Percentiles rank a stretch among this genome's conserved stretches.
phyloP scores from a whole-genome alignment of 371 early-diverging fungal genomes.

The Paraphysoderma sedebokerense region DNA sequence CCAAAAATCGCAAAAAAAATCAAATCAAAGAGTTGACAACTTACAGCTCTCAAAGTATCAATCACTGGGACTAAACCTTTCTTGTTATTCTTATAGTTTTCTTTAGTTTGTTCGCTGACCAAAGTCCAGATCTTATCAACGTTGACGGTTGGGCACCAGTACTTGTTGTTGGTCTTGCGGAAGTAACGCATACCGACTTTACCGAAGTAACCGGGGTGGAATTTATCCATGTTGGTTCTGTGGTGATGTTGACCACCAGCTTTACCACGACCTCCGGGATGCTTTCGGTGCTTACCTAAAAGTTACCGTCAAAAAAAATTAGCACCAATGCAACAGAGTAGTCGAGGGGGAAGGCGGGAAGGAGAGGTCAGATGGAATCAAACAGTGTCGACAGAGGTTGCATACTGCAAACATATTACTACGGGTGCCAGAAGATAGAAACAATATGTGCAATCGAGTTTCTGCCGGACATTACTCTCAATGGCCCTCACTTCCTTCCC shows the following conservation, averaged over 20 bases:
- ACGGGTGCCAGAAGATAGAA: too few species aligned
- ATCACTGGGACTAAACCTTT: constrained; percentile 87
- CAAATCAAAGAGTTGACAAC: constrained; percentile 6
- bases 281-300: constrained; percentile 98
- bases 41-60: constrained; percentile 63
- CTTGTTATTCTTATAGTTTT: constrained; percentile 65
- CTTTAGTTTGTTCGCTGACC: constrained; percentile 80
- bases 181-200: constrained; percentile 99
- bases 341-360: too few species aligned
- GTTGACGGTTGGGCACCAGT: constrained; percentile 80
- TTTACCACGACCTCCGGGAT: constrained; percentile 99
- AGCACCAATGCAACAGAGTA: not conserved
- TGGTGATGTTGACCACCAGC: constrained; percentile 99
- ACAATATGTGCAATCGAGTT: too few species aligned
- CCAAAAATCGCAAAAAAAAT: not conserved
- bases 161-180: constrained; percentile 89
- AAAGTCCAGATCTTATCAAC: constrained; percentile 89
- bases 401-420: too few species aligned
- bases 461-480: too few species aligned
- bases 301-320: not conserved
- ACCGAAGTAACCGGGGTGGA: constrained; percentile 99
- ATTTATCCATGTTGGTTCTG: constrained; percentile 99
- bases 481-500: too few species aligned
- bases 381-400: too few species aligned
- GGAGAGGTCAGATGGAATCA: too few species aligned